phyloP scores from a whole-genome alignment of 2,329 filamentous ascomycete genomes.

The Penicillium vulpinum region DNA sequence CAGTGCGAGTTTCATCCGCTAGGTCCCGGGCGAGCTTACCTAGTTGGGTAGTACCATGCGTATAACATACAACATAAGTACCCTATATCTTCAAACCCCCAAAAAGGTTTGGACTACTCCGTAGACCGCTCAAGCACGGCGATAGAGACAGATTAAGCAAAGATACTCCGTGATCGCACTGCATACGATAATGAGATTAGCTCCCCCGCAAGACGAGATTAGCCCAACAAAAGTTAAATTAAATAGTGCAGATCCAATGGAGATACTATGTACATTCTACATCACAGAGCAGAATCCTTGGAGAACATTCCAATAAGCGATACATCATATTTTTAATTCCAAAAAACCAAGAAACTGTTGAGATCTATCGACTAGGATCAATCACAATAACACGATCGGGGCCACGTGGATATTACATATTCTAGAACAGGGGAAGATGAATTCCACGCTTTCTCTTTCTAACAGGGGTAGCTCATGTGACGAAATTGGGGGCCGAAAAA shows the following conservation, averaged over 20 bases:
- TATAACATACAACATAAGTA: not conserved
- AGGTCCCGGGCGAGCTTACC: constrained; percentile 1
- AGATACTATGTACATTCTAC: too few relatives aligned
- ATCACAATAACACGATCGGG: constrained; percentile 1
- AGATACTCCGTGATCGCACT: not conserved
- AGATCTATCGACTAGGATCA: constrained; percentile 6
- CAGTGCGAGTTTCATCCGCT: constrained; percentile 15
- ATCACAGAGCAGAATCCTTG: not conserved
- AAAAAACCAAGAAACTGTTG: too few relatives aligned
- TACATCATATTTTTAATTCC: not conserved
- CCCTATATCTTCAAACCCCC: not conserved
- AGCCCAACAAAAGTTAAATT: not conserved
- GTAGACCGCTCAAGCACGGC: not conserved
- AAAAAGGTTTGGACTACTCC: not conserved
- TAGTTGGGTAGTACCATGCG: not conserved
- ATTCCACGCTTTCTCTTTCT: not conserved
- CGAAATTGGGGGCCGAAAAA: constrained; percentile 1
- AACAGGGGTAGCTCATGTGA: not conserved
- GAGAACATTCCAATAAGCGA: constrained; percentile 3
- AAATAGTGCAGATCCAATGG: constrained; percentile 8
- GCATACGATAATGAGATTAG: not conserved
- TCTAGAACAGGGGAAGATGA: not conserved
- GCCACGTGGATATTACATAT: constrained; percentile 11
- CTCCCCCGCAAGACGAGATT: constrained; percentile 1
- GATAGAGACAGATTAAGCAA: constrained; percentile 1